These are phyloP conservation scores for Musa beccarii DNA, from an alignment of 176 grass and related monocot genomes.

Conservation along the genomic window DNA sequence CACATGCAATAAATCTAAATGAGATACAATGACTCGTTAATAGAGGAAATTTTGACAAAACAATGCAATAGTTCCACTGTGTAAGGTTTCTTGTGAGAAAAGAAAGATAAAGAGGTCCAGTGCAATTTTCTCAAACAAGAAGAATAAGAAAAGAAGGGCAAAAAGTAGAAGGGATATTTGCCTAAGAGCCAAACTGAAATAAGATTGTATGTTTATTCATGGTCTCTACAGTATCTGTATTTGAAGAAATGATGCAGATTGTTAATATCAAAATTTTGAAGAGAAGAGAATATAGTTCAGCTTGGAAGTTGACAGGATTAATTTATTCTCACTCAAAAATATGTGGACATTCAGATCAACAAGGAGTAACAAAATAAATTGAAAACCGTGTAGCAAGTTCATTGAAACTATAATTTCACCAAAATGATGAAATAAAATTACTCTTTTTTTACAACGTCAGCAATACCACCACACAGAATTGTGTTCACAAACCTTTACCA, in stretches of 20 bases:
- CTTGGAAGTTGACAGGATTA: background rate
- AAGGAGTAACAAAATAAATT: background rate
- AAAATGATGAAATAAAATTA: too few relatives aligned
- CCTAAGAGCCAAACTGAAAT: background rate
- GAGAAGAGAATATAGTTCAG: background rate
- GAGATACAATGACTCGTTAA: too few relatives aligned
- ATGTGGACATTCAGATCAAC: background rate
- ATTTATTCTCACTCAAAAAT: background rate
- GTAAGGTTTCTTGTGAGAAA: background rate
- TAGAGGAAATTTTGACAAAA: too few relatives aligned
- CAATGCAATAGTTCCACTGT: background rate
- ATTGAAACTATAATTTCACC: background rate
- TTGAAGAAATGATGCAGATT: background rate
- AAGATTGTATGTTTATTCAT: too few relatives aligned
- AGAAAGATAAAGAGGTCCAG: background rate
- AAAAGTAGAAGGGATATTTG: background rate
- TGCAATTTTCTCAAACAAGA: background rate
- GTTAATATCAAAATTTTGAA: background rate
- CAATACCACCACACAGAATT: too few relatives aligned
- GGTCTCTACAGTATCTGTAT: background rate
- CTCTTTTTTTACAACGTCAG: too few relatives aligned
- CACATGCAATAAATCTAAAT: too few relatives aligned
- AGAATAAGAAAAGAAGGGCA: background rate
- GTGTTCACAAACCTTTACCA: conserved; percentile 59
- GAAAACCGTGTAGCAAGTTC: background rate